These are phyloP conservation scores for Escovopsis sp. DNA, from an alignment of 2,329 filamentous ascomycete genomes.

Conservation along the genomic window DNA sequence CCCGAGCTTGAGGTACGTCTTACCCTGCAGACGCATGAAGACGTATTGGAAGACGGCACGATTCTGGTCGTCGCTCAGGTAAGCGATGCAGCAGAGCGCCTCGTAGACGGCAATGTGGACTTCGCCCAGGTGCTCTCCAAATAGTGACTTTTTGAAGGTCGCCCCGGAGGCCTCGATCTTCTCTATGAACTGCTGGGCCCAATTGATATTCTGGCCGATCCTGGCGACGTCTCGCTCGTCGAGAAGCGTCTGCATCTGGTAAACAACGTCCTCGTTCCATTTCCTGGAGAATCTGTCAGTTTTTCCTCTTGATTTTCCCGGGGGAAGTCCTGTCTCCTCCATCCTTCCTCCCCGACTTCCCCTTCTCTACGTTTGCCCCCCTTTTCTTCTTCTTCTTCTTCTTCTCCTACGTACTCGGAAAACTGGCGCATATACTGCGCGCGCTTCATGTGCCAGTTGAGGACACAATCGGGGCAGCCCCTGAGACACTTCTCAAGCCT, in stretches of 20 bases:
- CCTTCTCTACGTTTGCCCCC: too few relatives aligned
- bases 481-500: slow-evolving; percentile 44
- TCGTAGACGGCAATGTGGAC: slow-evolving; percentile 77
- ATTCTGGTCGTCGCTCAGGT: slow-evolving; percentile 44
- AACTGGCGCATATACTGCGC: slow-evolving; percentile 47
- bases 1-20: slow-evolving; percentile 61
- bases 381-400: too few relatives aligned
- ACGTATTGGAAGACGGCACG: slow-evolving; percentile 60
- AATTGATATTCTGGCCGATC: slow-evolving; percentile 44
- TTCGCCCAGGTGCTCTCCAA: slow-evolving; percentile 34
- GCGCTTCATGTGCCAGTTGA: slow-evolving; percentile 59
- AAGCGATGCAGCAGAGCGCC: slow-evolving; percentile 68
- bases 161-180: slow-evolving; percentile 33
- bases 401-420: slow-evolving; percentile 33
- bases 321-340: neutral
- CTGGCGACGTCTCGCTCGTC: slow-evolving; percentile 46
- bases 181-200: slow-evolving; percentile 39
- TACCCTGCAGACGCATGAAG: slow-evolving; percentile 59
- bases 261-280: slow-evolving; percentile 36
- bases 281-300: slow-evolving; percentile 12
- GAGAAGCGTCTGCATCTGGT: slow-evolving; percentile 39
- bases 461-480: slow-evolving; percentile 54
- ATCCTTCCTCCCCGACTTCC: too few relatives aligned
- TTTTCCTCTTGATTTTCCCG: too few relatives aligned
- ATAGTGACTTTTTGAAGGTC: slow-evolving; percentile 30